Evolutionary conservation across 2,329 filamentous ascomycete genomes (phyloP), one percentile per base, ranked within the genome.

Genomic region (Cladophialophora carrionii): DNA sequence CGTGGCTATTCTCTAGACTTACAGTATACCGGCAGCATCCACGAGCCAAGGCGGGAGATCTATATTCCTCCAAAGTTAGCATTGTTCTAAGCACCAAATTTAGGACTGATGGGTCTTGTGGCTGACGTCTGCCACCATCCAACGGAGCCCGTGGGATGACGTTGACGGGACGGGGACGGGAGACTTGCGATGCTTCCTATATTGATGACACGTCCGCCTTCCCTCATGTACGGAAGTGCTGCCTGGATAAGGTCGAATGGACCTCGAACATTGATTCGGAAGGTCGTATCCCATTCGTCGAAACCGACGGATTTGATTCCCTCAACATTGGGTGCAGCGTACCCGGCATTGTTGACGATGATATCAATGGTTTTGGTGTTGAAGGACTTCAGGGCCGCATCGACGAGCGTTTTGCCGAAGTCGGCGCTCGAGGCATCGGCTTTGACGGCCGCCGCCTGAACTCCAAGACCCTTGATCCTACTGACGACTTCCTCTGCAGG

Each of bases 251-350:
- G 74, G 63, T 87, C 86, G 55, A 82, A 81, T 0, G 83, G 81
- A 0, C 84, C 85, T 72, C 85, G 86, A 58, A 87, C 84, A 71
- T 87, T 87, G 49, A 86, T 63, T 37, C 75, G 75, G 69, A 83
- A 84, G 4, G 74, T 75, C 4, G 64, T 67, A 65, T 86, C 83
- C 71, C 82, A 83, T 68, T 82, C 80, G 6, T 76, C 78, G 9
- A 63, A 24, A 3, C 57, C 57, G n/a, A 69, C 60, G 9, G 67
- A 66, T 9, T 55, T 29, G 53, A 68, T 66, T 9, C 63, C 62
- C 32, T 60, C 43, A 26, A 56, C 29, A 17, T 66, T 63, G 43
- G 67, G 51, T 2, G 64, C 34, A 3, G 60, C 69, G 22, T 43
- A 54, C 12, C 62, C 69, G 14, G 67, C 65, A 46, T 71, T 71